These are phyloP conservation scores for Penicillium vulpinum DNA, from an alignment of 2,329 filamentous ascomycete genomes.

Conservation along the genomic window DNA sequence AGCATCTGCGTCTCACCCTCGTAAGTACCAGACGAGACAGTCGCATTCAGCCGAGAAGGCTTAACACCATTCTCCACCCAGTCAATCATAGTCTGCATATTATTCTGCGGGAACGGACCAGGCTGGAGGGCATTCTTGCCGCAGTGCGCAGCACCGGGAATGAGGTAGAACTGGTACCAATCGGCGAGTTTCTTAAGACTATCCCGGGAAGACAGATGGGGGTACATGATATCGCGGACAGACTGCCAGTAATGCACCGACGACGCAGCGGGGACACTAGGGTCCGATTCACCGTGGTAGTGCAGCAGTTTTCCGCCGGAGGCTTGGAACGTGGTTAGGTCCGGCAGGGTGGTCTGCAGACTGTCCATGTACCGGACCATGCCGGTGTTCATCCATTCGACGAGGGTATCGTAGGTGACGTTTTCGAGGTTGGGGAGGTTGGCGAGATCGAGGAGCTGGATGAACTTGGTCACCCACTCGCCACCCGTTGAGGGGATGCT, in stretches of 20 bases:
- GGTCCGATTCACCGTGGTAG: conserved; percentile 60
- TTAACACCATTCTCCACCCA: conserved; percentile 55
- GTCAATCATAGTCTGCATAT: conserved; percentile 50
- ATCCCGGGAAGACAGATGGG: conserved; percentile 40
- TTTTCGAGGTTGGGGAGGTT: conserved; percentile 48
- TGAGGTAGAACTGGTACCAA: conserved; percentile 58
- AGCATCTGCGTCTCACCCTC: conserved; percentile 36
- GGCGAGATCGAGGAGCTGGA: conserved; percentile 30
- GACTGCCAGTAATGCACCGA: conserved; percentile 59
- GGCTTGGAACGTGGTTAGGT: conserved; percentile 53
- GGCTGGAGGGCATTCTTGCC: conserved; percentile 48
- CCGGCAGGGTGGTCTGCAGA: conserved; percentile 56
- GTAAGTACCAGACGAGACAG: conserved; percentile 33
- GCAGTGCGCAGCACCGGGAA: conserved; percentile 58
- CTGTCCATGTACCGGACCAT: conserved; percentile 52
- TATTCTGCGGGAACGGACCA: conserved; percentile 49
- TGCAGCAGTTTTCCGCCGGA: conserved; percentile 59
- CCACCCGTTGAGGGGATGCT: conserved; percentile 38
- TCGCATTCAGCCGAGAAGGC: conserved; percentile 49
- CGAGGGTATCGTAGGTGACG: conserved; percentile 59
- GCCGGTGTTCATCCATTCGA: conserved; percentile 55
- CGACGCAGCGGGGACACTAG: conserved; percentile 54
- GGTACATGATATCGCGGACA: conserved; percentile 54
- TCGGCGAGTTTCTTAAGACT: conserved; percentile 47
- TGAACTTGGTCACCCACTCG: conserved; percentile 39